Evolutionary conservation across 805 yeast genomes (phyloP), one percentile per base, ranked within the genome.

Genomic region (Priceomyces melissophilus): DNA sequence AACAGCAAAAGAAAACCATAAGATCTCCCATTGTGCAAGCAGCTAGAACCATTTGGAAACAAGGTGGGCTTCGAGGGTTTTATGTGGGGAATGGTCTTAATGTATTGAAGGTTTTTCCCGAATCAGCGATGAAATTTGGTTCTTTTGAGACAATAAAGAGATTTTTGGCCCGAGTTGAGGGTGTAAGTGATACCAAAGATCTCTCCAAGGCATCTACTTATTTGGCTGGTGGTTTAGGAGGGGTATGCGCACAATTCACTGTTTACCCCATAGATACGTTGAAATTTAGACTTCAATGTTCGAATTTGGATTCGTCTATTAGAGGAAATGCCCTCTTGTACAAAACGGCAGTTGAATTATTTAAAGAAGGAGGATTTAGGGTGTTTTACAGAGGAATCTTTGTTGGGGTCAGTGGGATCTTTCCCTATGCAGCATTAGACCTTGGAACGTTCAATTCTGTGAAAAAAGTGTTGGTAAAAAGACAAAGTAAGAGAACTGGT

Each of bases 381-480:
- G 63, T 85, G 4, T 93, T 89, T 54, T 93, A 93, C 59, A 67
- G 98, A 48, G 99, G 99, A 20, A 73, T 91, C 14, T 63, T 78
- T 39, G 95, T 88, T 17, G 99, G 99, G n/a, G 79, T 90, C 3
- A 78, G 90, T 44, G 99, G 99, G 36, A 91, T 93, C 50, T 93
- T 93, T 67, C 99, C 99, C 0, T 93, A 90, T 59, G 97, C 98
- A 1, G 99, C 99, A 0, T 69, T 93, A 25, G 99, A 93, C 61
- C 69, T 93, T 39, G 99, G 99, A 29, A 89, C 97, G 0, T 93
- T 93, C 60, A 75, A 91, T 8, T 83, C 90, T 1, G 75, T 93
- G 50, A 91, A 91, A 60, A 78, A 80, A 49, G 83, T 87, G 75
- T 83, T 85, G 51, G 73, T 83, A 13, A 65, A 73, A 35, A 72